Evolutionary conservation across 164 flowering plant species (phyloP).

Genomic region (Magnolia changhungtana): DNA sequence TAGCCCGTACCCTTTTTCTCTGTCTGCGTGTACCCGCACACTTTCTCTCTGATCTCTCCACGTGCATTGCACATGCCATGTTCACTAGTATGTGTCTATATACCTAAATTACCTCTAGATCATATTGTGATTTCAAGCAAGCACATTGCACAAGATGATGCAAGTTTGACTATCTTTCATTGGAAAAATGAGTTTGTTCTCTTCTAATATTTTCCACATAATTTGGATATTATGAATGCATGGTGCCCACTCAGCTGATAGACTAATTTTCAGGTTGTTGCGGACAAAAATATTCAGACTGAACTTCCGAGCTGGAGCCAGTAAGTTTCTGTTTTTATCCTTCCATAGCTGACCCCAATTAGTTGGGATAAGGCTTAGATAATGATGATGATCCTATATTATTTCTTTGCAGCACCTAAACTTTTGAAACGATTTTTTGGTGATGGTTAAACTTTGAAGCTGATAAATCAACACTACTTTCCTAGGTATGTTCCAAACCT

Average conservation of each 20-base stretch:
- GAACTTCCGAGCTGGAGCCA: conserved; percentile 53
- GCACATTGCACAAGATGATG: not conserved
- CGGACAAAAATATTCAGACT: conserved; percentile 47
- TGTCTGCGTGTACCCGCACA: no score
- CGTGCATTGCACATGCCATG: no score
- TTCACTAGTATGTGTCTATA: no score
- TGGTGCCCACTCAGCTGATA: not conserved
- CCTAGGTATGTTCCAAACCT: conserved; percentile 60
- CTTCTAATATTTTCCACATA: not conserved
- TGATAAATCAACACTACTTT: conserved; percentile 7
- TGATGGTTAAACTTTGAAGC: not conserved
- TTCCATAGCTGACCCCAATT: no score
- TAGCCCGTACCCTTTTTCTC: no score
- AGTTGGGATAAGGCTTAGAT: no score
- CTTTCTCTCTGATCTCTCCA: no score
- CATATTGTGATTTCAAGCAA: not conserved
- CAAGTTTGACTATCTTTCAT: not conserved
- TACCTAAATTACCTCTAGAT: not conserved
- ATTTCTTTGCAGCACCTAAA: not conserved
- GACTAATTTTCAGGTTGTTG: conserved; percentile 41
- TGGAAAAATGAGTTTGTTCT: not conserved
- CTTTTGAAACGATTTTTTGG: not conserved
- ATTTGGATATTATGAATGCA: not conserved
- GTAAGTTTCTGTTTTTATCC: conserved; percentile 40
- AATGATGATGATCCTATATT: not conserved